A percentile compares a stretch with the other conserved stretches of the same genome.
Conservation (phyloP, 164 flowering plant genomes). For the Vitis rupestris region DNA sequence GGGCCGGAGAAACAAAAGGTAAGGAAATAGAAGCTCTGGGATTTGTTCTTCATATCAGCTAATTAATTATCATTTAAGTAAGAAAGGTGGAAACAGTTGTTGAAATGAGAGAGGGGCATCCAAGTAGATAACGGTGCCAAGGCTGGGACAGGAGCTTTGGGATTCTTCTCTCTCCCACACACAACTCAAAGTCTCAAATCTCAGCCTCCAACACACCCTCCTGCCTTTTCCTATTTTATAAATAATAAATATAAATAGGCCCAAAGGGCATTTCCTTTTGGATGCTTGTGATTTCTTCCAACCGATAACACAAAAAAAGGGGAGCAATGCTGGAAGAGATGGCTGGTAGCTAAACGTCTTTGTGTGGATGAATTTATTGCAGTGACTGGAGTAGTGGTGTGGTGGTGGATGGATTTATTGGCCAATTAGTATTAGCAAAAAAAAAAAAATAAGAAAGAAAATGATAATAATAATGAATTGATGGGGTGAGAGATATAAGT, state of each 20-base stretch:
- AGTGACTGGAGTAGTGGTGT: not conserved
- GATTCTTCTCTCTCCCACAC: conserved; percentile 18
- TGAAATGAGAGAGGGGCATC: conserved; percentile 8
- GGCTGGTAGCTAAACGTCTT: conserved; percentile 4
- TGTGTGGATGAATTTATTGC: conserved; percentile 5
- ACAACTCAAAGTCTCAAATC: conserved; percentile 3
- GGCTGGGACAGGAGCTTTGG: conserved; percentile 48
- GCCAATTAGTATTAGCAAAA: too few species aligned
- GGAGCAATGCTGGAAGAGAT: not conserved
- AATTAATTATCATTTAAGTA: too few species aligned
- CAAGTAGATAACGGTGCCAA: conserved; percentile 48
- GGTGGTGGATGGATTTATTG: not conserved
- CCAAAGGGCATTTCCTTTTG: conserved; percentile 14
- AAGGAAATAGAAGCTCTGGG: not conserved
- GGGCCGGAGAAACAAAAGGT: not conserved
- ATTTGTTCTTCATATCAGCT: not conserved
- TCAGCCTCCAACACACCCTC: conserved; percentile 15
- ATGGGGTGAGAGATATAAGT: too few species aligned
- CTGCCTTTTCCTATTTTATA: conserved; percentile 6
- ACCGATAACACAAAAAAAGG: not conserved
- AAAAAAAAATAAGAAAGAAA: too few species aligned
- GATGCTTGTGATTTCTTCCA: conserved; percentile 15
- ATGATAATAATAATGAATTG: too few species aligned
- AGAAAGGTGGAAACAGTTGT: too few species aligned
- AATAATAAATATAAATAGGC: conserved; percentile 1